Evolutionary conservation across 208 protist species (phyloP).

Genomic region (Crithidia sp.): DNA sequence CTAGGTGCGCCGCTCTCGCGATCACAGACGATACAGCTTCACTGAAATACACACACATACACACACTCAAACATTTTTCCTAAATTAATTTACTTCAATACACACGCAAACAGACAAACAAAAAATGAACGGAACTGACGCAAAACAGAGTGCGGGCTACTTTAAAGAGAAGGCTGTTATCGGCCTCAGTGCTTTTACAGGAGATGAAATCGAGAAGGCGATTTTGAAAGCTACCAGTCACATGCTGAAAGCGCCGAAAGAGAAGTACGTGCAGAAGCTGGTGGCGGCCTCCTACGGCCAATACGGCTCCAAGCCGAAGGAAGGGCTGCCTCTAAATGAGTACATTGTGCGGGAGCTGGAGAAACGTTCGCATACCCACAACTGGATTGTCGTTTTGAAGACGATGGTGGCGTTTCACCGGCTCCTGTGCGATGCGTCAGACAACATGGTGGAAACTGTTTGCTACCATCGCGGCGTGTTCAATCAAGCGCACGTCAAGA

Average conservation of each 20-base stretch:
- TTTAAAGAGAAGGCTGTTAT: conserved; percentile 85
- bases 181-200: conserved; percentile 63
- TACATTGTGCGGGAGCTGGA: conserved; percentile 82
- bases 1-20: too few species aligned
- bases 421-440: conserved; percentile 67
- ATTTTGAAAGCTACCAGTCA: conserved; percentile 88
- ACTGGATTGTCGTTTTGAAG: conserved; percentile 88
- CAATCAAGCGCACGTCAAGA: conserved; percentile 49
- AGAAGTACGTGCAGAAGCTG: conserved; percentile 84
- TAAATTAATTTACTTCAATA: background rate
- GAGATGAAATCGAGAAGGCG: conserved; percentile 70
- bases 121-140: conserved; percentile 50
- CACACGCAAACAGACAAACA: background rate
- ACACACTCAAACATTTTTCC: too few species aligned
- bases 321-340: conserved; percentile 36
- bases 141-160: conserved; percentile 81
- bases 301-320: conserved; percentile 30
- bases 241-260: conserved; percentile 84
- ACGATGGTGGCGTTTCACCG: conserved; percentile 78
- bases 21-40: background rate
- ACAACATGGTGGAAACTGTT: conserved; percentile 60
- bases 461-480: conserved; percentile 62
- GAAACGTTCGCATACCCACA: conserved; percentile 78
- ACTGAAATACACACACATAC: background rate
- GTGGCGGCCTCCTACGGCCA: conserved; percentile 72